These are phyloP conservation scores for Acer negundo DNA, from an alignment of 345 rosid species.

Conservation along the genomic window DNA sequence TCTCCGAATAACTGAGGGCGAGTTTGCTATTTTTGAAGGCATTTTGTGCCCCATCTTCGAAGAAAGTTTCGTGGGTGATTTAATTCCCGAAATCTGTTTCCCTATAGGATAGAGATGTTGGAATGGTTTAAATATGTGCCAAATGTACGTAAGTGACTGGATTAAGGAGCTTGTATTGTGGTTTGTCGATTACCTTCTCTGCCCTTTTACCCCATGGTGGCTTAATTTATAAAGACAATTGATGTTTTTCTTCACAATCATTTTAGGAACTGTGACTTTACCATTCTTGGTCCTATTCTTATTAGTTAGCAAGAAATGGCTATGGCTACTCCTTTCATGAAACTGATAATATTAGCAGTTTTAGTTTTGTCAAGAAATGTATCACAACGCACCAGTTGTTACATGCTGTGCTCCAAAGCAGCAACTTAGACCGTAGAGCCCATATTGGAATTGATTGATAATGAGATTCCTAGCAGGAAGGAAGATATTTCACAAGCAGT, in stretches of 20 bases:
- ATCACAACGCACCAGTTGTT: no score
- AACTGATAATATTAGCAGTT: background rate
- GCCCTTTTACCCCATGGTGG: background rate
- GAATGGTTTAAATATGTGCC: conserved; percentile 4
- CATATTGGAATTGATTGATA: background rate
- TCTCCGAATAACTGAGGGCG: conserved; percentile 10
- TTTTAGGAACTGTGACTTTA: background rate
- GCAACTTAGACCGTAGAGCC: no score
- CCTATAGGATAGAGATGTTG: background rate
- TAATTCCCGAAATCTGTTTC: conserved; percentile 1
- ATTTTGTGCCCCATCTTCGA: conserved; percentile 8
- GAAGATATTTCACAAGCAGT: no score
- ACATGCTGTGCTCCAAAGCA: no score
- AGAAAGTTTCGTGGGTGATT: conserved; percentile 11
- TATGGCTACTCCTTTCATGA: background rate
- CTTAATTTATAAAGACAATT: background rate
- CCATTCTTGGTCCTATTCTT: background rate
- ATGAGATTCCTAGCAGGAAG: no score
- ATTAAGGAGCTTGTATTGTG: background rate
- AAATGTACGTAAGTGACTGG: conserved; percentile 13
- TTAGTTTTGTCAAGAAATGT: background rate
- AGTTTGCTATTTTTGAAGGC: conserved; percentile 40
- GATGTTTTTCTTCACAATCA: background rate
- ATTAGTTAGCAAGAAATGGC: no score
- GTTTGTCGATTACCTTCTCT: background rate